These are phyloP conservation scores for Flaveria brownii DNA, from an alignment of 129 eudicot genomes.

Conservation along the genomic window DNA sequence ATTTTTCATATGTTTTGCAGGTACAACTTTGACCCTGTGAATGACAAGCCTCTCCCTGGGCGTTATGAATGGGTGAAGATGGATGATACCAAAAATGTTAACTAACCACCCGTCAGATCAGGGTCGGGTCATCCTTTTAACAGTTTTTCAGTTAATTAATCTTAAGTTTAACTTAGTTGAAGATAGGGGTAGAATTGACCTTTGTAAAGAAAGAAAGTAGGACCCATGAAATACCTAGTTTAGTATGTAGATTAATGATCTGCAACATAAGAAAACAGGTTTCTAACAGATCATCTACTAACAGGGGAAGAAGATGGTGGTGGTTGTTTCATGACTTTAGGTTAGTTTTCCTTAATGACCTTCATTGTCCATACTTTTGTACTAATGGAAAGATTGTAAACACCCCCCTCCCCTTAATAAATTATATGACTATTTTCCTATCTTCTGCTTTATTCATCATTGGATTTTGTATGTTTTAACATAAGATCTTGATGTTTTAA, in stretches of 20 bases:
- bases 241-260: conserved; percentile 52
- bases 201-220: conserved; percentile 59
- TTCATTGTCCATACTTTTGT: conserved; percentile 44
- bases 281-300: conserved; percentile 59
- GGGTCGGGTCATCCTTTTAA: conserved; percentile 4
- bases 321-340: conserved; percentile 36
- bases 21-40: conserved; percentile 72
- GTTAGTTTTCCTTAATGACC: conserved; percentile 24
- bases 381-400: conserved; percentile 38
- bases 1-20: conserved; percentile 29
- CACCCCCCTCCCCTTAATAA: conserved; percentile 40
- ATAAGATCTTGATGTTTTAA: conserved; percentile 4
- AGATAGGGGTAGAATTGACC: conserved; percentile 35
- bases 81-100: conserved; percentile 32
- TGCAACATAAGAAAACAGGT: conserved; percentile 49
- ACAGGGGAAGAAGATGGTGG: conserved; percentile 42
- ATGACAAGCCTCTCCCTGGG: conserved; percentile 62
- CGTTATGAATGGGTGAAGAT: conserved; percentile 58
- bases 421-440: conserved; percentile 8
- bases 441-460: conserved; percentile 7
- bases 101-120: not conserved
- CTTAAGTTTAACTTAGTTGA: conserved; percentile 27
- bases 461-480: conserved; percentile 16
- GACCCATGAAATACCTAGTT: conserved; percentile 33
- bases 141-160: conserved; percentile 24